These are phyloP conservation scores for Erodium maritimum DNA, from an alignment of 345 rosid genomes.

Conservation along the genomic window DNA sequence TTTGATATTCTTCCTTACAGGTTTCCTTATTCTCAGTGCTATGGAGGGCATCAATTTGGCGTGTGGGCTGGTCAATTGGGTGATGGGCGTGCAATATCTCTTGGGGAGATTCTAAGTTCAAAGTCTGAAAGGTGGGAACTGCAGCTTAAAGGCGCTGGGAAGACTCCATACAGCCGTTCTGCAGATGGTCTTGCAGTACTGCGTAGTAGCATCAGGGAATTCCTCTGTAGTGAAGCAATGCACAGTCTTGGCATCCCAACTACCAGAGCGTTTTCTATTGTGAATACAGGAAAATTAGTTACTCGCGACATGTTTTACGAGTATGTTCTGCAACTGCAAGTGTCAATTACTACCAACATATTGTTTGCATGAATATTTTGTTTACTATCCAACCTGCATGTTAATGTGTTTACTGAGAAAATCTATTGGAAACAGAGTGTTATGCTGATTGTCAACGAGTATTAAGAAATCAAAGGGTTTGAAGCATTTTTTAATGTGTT, in stretches of 20 bases:
- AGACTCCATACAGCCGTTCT: conserved; percentile 91
- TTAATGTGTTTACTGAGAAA: neutral
- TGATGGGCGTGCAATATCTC: conserved; percentile 94
- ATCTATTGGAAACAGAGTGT: neutral
- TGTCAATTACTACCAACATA: neutral
- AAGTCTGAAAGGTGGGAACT: conserved; percentile 88
- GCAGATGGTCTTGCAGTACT: conserved; percentile 98
- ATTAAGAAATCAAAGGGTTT: neutral
- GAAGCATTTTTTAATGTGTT: neutral
- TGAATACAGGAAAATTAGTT: conserved; percentile 82
- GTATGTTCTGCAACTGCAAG: conserved; percentile 35
- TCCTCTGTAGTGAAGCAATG: conserved; percentile 92
- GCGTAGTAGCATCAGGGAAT: conserved; percentile 93
- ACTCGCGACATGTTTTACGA: conserved; percentile 97
- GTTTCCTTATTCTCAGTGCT: conserved; percentile 81
- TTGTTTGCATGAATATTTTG: neutral
- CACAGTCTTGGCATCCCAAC: conserved; percentile 90
- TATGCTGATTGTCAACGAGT: neutral
- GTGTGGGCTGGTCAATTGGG: conserved; percentile 99
- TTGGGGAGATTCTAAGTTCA: conserved; percentile 79
- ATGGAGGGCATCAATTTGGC: conserved; percentile 98
- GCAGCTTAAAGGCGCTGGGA: conserved; percentile 96
- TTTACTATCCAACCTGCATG: neutral
- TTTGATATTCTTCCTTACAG: conserved; percentile 25
- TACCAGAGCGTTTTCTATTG: conserved; percentile 90